Evolutionary conservation across 2,329 filamentous ascomycete genomes (phyloP), one percentile per base, ranked within the genome.

Genomic region (Exophiala xenobiotica): DNA sequence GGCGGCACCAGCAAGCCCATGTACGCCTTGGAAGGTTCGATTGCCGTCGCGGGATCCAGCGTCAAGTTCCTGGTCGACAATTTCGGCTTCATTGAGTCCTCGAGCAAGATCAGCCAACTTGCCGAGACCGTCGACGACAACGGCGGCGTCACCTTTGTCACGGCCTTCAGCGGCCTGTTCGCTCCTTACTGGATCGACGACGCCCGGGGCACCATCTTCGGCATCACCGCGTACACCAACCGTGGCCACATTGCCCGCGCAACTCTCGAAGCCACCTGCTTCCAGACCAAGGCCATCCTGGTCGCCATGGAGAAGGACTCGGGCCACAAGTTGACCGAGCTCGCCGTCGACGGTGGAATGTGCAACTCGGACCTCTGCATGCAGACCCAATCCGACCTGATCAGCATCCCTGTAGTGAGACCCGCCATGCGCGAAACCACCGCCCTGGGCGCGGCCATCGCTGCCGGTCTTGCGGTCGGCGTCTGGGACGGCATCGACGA

Each of bases 161-260:
- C 90, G 2, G 90, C 90, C 1, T 96, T 96, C 67, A 90, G 86
- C 68, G 90, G 90, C 47, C 78, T 96, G 2, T 95, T 95, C 67
- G 90, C 90, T 1, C 90, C 90, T 0, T 95, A 96, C 70, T 96
- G 90, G 90, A 92, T 95, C 56, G 90, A 95, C 66, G 88, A 95
- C 70, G 90, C 90, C 16, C 87, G 90, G 68, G 90, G 90, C 53
- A 95, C 90, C 4, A 82, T 93, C 49, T 91, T 92, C 63, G 89
- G 89, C 41, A 85, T 95, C 58, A 93, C 89, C 0, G 86, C 91
- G 62, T 86, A 90, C 72, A 96, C 90, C 0, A 80, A 90, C 65
- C 85, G 85, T 62, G 88, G 88, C 12, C 90, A 96, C 68, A 89
- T 96, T 62, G 90, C 89, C 38, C 85, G 90, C 54, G 90, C 90